A percentile compares a stretch with the other conserved stretches of the same genome.
These are phyloP conservation scores for Eimeria zaria DNA, from an alignment of 169 alveolate genomes.

Conservation along the genomic window DNA sequence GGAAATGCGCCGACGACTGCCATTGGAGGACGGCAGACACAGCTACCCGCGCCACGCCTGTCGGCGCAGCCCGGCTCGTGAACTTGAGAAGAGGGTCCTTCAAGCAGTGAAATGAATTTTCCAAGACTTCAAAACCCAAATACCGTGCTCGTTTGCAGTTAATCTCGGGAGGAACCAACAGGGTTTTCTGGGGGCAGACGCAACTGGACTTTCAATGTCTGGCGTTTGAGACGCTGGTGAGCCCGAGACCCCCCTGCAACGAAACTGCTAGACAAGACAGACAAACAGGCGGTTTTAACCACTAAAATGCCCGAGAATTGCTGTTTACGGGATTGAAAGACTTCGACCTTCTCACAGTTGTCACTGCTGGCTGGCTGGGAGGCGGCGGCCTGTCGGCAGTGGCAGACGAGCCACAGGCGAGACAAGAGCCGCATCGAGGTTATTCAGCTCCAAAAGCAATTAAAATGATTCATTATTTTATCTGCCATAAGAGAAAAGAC, in stretches of 20 bases:
- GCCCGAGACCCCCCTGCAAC: slow-evolving; percentile 3
- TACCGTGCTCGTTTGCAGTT: background rate
- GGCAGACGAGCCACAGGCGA: slow-evolving; percentile 62
- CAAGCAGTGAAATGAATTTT: background rate
- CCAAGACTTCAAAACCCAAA: background rate
- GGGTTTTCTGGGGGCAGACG: slow-evolving; percentile 34
- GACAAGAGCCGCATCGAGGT: slow-evolving; percentile 31
- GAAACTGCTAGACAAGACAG: background rate
- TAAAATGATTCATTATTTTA: slow-evolving; percentile 6
- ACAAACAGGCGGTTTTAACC: background rate
- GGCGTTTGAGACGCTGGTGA: slow-evolving; percentile 10
- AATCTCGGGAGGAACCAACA: background rate
- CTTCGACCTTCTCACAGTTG: slow-evolving; percentile 12
- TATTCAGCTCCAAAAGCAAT: background rate
- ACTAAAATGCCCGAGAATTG: background rate
- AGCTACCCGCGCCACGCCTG: slow-evolving; percentile 6
- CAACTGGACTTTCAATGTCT: slow-evolving; percentile 49
- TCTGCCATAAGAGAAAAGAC: background rate
- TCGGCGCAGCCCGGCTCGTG: background rate
- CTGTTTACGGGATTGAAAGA: background rate
- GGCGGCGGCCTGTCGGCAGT: slow-evolving; percentile 81
- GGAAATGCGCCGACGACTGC: background rate
- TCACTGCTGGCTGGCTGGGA: slow-evolving; percentile 54
- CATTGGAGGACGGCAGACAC: background rate
- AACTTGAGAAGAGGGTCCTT: background rate